A percentile compares a stretch with the other conserved stretches of the same genome.
Evolutionary conservation across 176 grass and related monocot species (phyloP).

Genomic region (Oryza glaberrima): DNA sequence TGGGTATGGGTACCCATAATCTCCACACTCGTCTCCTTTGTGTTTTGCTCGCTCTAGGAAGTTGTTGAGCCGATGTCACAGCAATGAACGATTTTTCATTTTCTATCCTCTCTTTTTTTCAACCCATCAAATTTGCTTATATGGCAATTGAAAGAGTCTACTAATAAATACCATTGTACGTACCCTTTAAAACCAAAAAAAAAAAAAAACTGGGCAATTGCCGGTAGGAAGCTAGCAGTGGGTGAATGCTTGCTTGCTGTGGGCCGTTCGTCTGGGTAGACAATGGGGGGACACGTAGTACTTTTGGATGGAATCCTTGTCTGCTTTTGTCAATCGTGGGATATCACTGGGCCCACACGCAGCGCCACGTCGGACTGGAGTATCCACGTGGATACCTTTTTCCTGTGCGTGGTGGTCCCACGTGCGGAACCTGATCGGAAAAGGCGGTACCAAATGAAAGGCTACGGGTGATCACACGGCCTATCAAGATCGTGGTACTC

Average conservation of each 20-base stretch:
- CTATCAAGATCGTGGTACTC: neutral
- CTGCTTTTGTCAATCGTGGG: neutral
- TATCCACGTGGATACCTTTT: neutral
- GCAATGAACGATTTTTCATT: no score
- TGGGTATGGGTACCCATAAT: no score
- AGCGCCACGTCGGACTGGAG: neutral
- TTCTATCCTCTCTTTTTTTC: no score
- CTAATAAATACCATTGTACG: no score
- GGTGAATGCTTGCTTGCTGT: neutral
- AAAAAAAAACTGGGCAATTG: neutral
- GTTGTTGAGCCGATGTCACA: no score
- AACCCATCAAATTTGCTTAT: no score
- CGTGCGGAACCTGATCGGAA: neutral
- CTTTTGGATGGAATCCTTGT: neutral
- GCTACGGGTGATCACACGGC: neutral
- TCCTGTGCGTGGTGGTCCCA: neutral
- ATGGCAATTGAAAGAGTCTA: no score
- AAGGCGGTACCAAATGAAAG: neutral
- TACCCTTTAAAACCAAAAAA: no score
- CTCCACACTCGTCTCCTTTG: no score
- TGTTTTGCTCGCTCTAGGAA: no score
- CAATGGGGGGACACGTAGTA: neutral
- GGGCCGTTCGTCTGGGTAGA: neutral
- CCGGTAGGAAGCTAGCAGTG: no score
- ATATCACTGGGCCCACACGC: neutral